These are phyloP conservation scores for Phlebopus sp. DNA, from an alignment of 1,284 basidiomycete genomes.

Conservation along the genomic window DNA sequence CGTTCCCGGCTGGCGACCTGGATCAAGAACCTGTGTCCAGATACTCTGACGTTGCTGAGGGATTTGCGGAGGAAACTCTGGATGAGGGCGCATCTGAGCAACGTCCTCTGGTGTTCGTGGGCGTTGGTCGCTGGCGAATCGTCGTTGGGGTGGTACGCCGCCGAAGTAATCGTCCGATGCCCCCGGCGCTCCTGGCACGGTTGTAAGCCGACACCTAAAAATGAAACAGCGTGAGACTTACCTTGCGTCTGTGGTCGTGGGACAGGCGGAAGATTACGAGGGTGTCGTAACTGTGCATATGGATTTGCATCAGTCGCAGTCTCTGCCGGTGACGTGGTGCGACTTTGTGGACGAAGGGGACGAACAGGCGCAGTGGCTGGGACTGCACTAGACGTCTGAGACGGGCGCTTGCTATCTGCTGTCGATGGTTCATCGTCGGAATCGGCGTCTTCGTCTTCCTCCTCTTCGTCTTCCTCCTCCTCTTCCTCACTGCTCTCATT, in stretches of 20 bases:
- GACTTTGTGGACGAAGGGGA: slow-evolving; percentile 29
- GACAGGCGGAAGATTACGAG: slow-evolving; percentile 43
- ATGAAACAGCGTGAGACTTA: slow-evolving; percentile 13
- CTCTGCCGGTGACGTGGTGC: slow-evolving; percentile 29
- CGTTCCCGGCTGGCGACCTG: slow-evolving; percentile 49
- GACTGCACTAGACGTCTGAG: slow-evolving; percentile 17
- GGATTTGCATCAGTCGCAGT: slow-evolving; percentile 31
- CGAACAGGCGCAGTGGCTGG: slow-evolving; percentile 24
- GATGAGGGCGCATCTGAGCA: slow-evolving; percentile 44
- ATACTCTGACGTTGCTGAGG: slow-evolving; percentile 58
- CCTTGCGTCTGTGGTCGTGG: slow-evolving; percentile 37
- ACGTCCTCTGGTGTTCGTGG: slow-evolving; percentile 40
- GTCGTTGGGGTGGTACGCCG: slow-evolving; percentile 31
- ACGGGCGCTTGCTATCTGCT: slow-evolving; percentile 31
- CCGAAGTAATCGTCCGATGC: slow-evolving; percentile 21
- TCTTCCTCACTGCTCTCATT: slow-evolving; percentile 77
- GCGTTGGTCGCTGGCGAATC: slow-evolving; percentile 46
- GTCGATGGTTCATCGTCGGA: slow-evolving; percentile 52
- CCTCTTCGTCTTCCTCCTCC: slow-evolving; percentile 74
- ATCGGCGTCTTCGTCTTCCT: slow-evolving; percentile 71
- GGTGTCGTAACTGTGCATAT: slow-evolving; percentile 33
- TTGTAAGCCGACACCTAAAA: slow-evolving; percentile 12
- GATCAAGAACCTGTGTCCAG: slow-evolving; percentile 86
- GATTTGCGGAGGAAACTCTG: slow-evolving; percentile 44
- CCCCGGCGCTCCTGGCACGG: slow-evolving; percentile 13